Evolutionary conservation across 1,284 basidiomycete species (phyloP).

Genomic region (Fomitiporia mediterranea): DNA sequence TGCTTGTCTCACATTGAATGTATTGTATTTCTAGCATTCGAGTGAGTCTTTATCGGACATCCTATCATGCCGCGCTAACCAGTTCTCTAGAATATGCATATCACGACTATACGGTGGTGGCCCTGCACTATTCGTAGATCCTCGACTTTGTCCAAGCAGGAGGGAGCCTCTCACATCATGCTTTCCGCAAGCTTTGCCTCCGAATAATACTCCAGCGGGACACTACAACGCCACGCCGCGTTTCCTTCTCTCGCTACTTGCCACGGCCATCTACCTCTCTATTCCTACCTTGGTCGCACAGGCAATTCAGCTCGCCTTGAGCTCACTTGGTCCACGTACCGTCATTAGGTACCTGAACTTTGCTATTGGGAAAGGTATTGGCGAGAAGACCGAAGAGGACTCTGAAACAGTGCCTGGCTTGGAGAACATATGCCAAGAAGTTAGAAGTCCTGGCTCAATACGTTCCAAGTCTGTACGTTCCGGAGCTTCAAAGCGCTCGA

Average conservation of each 20-base stretch:
- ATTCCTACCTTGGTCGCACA: conserved; percentile 76
- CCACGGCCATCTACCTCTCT: conserved; percentile 82
- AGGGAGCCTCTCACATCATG: conserved; percentile 65
- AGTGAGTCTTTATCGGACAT: conserved; percentile 31
- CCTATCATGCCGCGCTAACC: conserved; percentile 14
- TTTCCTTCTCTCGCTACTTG: conserved; percentile 82
- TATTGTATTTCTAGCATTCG: conserved; percentile 32
- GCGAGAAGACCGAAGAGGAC: conserved; percentile 42
- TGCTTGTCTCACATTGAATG: conserved; percentile 7
- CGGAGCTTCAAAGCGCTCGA: background rate
- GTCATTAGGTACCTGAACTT: conserved; percentile 78
- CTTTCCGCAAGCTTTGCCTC: conserved; percentile 39
- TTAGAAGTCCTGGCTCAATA: conserved; percentile 26
- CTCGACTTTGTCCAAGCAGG: conserved; percentile 61
- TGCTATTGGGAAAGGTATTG: conserved; percentile 72
- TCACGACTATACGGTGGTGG: conserved; percentile 84
- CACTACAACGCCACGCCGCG: conserved; percentile 76
- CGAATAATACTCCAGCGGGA: conserved; percentile 29
- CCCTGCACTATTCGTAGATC: conserved; percentile 64
- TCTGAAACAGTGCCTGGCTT: conserved; percentile 61
- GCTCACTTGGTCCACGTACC: conserved; percentile 77
- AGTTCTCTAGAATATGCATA: conserved; percentile 62
- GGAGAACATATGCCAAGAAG: conserved; percentile 57
- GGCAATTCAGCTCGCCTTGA: conserved; percentile 67
- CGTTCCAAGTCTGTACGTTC: conserved; percentile 7